phyloP scores from a whole-genome alignment of 345 rosid species.

The Psidium guajava region DNA sequence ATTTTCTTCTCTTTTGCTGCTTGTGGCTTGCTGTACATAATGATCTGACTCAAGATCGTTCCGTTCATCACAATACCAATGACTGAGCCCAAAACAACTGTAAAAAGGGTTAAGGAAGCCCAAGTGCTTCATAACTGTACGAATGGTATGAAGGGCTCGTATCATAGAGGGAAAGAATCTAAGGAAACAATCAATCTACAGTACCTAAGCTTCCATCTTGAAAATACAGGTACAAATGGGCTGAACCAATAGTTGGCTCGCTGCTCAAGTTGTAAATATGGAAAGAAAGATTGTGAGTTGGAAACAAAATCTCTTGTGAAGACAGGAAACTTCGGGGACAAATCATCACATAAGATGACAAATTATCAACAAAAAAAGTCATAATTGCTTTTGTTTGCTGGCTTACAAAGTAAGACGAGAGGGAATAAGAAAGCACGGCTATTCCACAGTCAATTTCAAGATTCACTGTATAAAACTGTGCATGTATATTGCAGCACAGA shows the following conservation, averaged over 20 bases:
- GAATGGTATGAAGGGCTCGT: background rate
- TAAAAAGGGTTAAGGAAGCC: slow-evolving; percentile 21
- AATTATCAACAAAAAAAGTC: background rate
- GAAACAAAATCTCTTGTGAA: background rate
- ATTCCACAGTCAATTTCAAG: background rate
- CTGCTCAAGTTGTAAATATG: background rate
- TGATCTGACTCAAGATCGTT: slow-evolving; percentile 58
- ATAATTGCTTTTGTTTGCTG: background rate
- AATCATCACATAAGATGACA: background rate
- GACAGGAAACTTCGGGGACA: background rate
- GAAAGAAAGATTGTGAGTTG: background rate
- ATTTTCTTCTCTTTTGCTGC: slow-evolving; percentile 47
- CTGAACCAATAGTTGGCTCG: background rate
- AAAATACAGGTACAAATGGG: background rate
- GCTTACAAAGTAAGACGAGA: background rate
- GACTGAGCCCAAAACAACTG: slow-evolving; percentile 58
- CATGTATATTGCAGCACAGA: background rate
- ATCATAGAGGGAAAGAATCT: background rate
- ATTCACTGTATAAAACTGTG: background rate
- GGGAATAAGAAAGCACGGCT: background rate
- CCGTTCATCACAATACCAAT: slow-evolving; percentile 55
- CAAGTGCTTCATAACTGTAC: background rate
- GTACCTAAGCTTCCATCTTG: background rate
- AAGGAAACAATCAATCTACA: background rate
- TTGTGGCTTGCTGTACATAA: slow-evolving; percentile 36